A percentile compares a stretch with the other conserved stretches of the same genome.
These are phyloP conservation scores for Tardiomyces blankii DNA, from an alignment of 1,139 yeast genomes.

Conservation along the genomic window DNA sequence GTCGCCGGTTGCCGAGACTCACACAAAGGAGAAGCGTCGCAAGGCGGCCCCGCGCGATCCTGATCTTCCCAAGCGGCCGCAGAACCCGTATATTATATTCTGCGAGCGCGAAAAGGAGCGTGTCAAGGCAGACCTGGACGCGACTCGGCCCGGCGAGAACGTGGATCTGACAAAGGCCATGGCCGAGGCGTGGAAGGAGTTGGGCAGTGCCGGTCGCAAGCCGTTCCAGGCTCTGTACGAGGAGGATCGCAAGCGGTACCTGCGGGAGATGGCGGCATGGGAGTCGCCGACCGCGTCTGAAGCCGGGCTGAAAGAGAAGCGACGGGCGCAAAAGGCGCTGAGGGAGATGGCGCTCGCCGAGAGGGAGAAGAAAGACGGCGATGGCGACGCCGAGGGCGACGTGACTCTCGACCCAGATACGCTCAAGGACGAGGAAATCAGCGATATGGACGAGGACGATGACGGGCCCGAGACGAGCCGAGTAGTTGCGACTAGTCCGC, in stretches of 20 bases:
- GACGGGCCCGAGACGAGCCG: neutral
- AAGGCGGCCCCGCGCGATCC: constrained; percentile 52
- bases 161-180: constrained; percentile 63
- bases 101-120: constrained; percentile 80
- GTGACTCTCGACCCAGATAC: neutral
- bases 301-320: constrained; percentile 16
- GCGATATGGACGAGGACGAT: neutral
- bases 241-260: constrained; percentile 68
- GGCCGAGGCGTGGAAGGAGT: constrained; percentile 78
- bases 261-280: constrained; percentile 60
- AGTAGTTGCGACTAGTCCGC: neutral
- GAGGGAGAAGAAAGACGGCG: constrained; percentile 6
- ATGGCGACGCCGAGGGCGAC: constrained; percentile 5
- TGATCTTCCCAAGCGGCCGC: constrained; percentile 76
- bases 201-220: constrained; percentile 57
- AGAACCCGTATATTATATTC: constrained; percentile 78
- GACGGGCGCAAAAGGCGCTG: constrained; percentile 16
- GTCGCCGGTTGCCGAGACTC: neutral
- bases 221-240: constrained; percentile 72
- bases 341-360: neutral
- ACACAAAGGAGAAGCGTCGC: neutral
- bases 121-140: constrained; percentile 45
- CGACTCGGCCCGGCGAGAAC: constrained; percentile 30
- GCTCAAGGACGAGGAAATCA: constrained; percentile 1
- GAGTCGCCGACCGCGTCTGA: constrained; percentile 22